phyloP scores from a whole-genome alignment of 805 yeast genomes.

The Ogataea nakhonphanomensis region DNA sequence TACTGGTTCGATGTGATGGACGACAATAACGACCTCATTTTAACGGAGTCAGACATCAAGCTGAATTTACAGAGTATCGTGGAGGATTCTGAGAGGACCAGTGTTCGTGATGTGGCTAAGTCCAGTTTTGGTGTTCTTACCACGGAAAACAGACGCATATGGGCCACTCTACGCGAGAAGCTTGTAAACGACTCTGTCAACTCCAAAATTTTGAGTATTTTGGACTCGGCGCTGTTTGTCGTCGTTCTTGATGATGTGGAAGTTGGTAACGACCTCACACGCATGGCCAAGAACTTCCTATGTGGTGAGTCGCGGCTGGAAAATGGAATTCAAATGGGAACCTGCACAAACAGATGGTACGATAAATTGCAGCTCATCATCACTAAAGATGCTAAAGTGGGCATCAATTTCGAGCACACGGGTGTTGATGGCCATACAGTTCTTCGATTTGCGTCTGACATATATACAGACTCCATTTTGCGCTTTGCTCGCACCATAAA shows the following conservation, averaged over 20 bases:
- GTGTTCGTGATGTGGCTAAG: conserved; percentile 58
- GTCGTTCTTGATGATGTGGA: conserved; percentile 80
- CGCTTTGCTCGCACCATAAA: conserved; percentile 84
- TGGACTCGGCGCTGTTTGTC: conserved; percentile 80
- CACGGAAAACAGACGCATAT: conserved; percentile 81
- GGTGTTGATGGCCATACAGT: conserved; percentile 97
- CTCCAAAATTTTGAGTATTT: conserved; percentile 64
- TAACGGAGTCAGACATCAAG: conserved; percentile 72
- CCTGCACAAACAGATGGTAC: conserved; percentile 90
- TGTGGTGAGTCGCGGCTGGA: conserved; percentile 80
- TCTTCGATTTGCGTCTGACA: conserved; percentile 79
- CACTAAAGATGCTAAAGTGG: conserved; percentile 87
- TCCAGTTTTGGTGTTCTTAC: conserved; percentile 87
- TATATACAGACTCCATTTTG: conserved; percentile 85
- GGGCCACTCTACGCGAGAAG: conserved; percentile 72
- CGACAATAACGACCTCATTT: conserved; percentile 61
- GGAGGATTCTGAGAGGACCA: conserved; percentile 59
- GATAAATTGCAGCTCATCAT: conserved; percentile 86
- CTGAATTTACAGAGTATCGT: conserved; percentile 73
- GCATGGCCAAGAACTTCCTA: conserved; percentile 76
- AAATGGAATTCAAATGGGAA: conserved; percentile 87
- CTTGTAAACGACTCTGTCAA: conserved; percentile 48
- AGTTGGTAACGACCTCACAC: conserved; percentile 54
- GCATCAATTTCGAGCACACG: conserved; percentile 89
- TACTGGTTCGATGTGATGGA: conserved; percentile 95